Percentiles rank a stretch among this genome's conserved stretches.
Evolutionary conservation across 1,284 basidiomycete species (phyloP).

Genomic region (Tilletia setariae): DNA sequence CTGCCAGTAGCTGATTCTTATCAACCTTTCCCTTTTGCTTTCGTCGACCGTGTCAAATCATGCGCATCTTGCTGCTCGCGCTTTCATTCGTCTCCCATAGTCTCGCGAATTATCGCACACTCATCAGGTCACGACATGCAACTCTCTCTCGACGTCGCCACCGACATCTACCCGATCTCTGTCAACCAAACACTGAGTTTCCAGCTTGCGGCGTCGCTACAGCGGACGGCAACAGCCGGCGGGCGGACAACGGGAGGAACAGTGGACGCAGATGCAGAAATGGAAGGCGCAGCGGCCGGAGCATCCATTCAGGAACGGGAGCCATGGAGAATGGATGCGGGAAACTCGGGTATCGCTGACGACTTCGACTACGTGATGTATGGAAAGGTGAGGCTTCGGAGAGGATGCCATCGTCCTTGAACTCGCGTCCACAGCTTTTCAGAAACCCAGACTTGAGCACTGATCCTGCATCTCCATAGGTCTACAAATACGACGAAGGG

Average conservation of each 20-base stretch:
- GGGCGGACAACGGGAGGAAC: slow-evolving; percentile 38
- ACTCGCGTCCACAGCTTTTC: no score
- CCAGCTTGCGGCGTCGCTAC: slow-evolving; percentile 72
- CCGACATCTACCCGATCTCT: slow-evolving; percentile 54
- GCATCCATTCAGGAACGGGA: slow-evolving; percentile 64
- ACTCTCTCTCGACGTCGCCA: slow-evolving; percentile 66
- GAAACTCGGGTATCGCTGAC: slow-evolving; percentile 79
- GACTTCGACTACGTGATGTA: slow-evolving; percentile 99
- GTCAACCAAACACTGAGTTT: slow-evolving; percentile 74
- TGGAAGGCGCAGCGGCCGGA: slow-evolving; percentile 56
- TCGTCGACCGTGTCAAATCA: no score
- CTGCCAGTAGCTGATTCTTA: not conserved
- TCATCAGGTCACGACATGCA: slow-evolving; percentile 65
- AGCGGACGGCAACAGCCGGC: slow-evolving; percentile 37
- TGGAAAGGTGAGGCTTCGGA: slow-evolving; percentile 72
- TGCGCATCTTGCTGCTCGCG: slow-evolving; percentile 57
- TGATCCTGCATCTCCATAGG: no score
- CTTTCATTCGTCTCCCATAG: slow-evolving; percentile 59
- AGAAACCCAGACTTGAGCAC: no score
- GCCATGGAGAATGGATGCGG: slow-evolving; percentile 83
- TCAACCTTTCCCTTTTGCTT: no score
- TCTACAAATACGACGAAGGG: slow-evolving; percentile 93
- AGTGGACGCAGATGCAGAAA: slow-evolving; percentile 55
- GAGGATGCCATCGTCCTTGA: not conserved
- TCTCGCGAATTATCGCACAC: slow-evolving; percentile 44